Evolutionary conservation across 306 rosid genomes (phyloP), one percentile per base, ranked within the genome.

Genomic region (Glycine soja): DNA sequence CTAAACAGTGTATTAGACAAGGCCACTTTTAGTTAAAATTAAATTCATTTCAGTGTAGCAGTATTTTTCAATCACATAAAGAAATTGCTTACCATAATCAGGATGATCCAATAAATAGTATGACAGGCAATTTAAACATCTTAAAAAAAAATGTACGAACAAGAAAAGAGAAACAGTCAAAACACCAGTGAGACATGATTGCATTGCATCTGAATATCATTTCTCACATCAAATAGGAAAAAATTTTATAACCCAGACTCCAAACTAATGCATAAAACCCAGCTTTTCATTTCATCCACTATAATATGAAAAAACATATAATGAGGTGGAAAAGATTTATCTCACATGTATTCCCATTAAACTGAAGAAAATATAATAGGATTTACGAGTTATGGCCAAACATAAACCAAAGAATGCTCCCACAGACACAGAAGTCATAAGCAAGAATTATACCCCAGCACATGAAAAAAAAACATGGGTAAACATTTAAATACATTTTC

Each of bases 21-120:
- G 4, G 43, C n/a, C 42, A 57, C 24, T 16, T 34, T 38, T 38
- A 38, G 6, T 7, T 12, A 13, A 19, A 57, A 34, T 69, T 69
- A 57, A 10, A 54, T 79, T 58, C 32, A 57, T 30, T 47, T 79
- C 78, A 70, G 63, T 38, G 51, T 45, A 4, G 43, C 43, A 38
- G 24, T n/a, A 67, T 15, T 38, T 66, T 50, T 68, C 79, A 72
- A 36, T 72, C 67, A 59, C 34, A 52, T 38, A 5, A 80, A 36
- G 59, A 61, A 57, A 11, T 46, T 43, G 43, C 66, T 46, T 8
- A 53, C 14, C 46, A 61, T 19, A 70, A 15, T 70, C 62, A 62
- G 14, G 66, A 15, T 34, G 54, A 71, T 34, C 5, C 32, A 62
- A 16, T 34, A 34, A 47, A 34, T 46, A 8, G 36, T 32, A n/a